phyloP scores from a whole-genome alignment of 768 basidiomycete species.

The Psilocybe cyanescens region DNA sequence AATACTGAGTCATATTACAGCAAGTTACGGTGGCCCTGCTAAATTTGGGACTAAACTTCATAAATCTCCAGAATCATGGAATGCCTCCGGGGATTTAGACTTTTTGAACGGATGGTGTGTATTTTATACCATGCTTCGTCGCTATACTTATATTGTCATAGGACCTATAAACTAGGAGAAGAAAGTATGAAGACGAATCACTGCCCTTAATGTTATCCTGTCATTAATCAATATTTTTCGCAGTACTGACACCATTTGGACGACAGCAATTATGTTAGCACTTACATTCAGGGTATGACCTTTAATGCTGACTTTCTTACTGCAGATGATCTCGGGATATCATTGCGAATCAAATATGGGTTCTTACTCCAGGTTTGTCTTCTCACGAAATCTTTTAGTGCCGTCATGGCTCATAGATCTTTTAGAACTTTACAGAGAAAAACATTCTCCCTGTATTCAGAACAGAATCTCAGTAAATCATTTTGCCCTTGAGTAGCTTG shows the following conservation, averaged over 20 bases:
- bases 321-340: conserved; percentile 67
- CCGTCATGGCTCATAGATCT: neutral
- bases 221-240: conserved; percentile 2
- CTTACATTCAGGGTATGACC: neutral
- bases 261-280: conserved; percentile 80
- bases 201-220: neutral
- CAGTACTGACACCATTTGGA: conserved; percentile 90
- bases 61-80: conserved; percentile 59
- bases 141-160: conserved; percentile 28
- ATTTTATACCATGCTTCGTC: neutral
- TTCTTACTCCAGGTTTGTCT: conserved; percentile 62
- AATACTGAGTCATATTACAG: conserved; percentile 33
- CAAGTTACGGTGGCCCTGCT: conserved; percentile 64
- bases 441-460: conserved; percentile 77
- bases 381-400: neutral
- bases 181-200: conserved; percentile 53
- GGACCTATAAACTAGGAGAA: conserved; percentile 90
- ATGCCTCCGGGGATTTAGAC: conserved; percentile 61
- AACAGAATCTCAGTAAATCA: conserved; percentile 70
- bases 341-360: conserved; percentile 79
- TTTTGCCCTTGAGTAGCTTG: neutral
- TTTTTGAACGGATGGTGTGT: conserved; percentile 86
- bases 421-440: conserved; percentile 59
- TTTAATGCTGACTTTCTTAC: neutral
- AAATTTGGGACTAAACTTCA: conserved; percentile 61